These are phyloP conservation scores for Grosmannia huntii DNA, from an alignment of 2,329 filamentous ascomycete species.

Conservation along the genomic window DNA sequence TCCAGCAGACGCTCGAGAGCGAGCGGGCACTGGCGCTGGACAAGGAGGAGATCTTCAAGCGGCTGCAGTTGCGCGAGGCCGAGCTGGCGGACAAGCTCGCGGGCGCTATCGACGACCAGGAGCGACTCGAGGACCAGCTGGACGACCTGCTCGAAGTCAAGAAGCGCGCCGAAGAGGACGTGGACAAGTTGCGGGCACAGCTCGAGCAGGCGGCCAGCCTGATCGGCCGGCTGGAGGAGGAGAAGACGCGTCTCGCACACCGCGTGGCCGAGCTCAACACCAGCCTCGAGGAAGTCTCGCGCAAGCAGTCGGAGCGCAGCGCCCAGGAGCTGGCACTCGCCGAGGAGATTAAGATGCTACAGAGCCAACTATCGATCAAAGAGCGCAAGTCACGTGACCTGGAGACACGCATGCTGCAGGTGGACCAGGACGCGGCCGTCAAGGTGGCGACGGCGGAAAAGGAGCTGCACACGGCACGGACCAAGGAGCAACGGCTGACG, in stretches of 20 bases:
- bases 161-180: constrained; percentile 74
- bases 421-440: constrained; percentile 79
- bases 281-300: constrained; percentile 57
- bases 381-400: constrained; percentile 83
- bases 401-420: constrained; percentile 69
- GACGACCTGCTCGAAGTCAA: constrained; percentile 82
- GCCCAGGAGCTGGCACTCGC: constrained; percentile 63
- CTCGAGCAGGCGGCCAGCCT: constrained; percentile 84
- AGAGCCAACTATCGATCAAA: constrained; percentile 79
- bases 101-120: constrained; percentile 86
- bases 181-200: constrained; percentile 65
- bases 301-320: constrained; percentile 58
- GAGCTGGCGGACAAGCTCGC: constrained; percentile 89
- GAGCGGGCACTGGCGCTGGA: constrained; percentile 91
- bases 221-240: constrained; percentile 72
- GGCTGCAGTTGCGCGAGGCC: constrained; percentile 81
- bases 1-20: constrained; percentile 90
- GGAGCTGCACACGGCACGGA: constrained; percentile 61
- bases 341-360: constrained; percentile 80
- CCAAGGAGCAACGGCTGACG: constrained; percentile 61
- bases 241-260: constrained; percentile 63
- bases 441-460: constrained; percentile 69
- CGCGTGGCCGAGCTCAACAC: constrained; percentile 57
- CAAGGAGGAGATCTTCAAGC: constrained; percentile 97
- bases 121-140: constrained; percentile 83